Evolutionary conservation across 1,139 yeast genomes (phyloP), one percentile per base, ranked within the genome.

Genomic region (Kodamaea anthophila): DNA sequence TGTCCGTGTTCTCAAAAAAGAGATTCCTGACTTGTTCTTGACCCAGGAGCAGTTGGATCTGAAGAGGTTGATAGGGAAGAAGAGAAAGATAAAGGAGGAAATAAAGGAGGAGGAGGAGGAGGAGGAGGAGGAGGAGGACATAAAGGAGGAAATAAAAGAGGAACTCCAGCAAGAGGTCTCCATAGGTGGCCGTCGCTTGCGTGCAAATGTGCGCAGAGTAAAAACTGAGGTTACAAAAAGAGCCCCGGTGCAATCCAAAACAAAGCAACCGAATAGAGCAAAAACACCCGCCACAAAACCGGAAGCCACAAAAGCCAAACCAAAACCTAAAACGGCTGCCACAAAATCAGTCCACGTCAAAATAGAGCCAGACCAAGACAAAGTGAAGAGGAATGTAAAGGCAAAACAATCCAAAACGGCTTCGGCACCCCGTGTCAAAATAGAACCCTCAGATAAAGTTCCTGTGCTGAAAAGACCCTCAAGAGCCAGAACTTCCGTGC

Each of bases 11-110:
- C 55, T 83, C 31, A 66, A 66, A 40, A 37, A 37, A 13, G 70
- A 73, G 24, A 55, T 74, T 6, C 87, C 88, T 1, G 71, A 64
- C 42, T 64, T 77, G 42, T 77, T 77, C 54, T 58, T 64, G 43
- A 63, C 71, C 11, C 82, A 75, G 49, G 67, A 68, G 36, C 73
- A 68, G 43, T 49, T 64, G 25, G 73, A 67, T 43, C 56, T 67
- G 15, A 61, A 61, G 56, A 62, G 59, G 42, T 53, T 65, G 33
- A 57, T 6, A 6, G 18, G 51, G 35, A 47, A 37, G 28, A 48
- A 40, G 26, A 31, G 25, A n/a, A 23, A 33, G 29, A 11, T 15
- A 4, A 15, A 12, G n/a, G 14, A 28, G 29, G 32, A 18, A 33
- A 18, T 30, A 18, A 20, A 15, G 28, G 23, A 29, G 24, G 32